Percentiles rank a stretch among this genome's conserved stretches.
Evolutionary conservation across 495 filamentous ascomycete genomes (phyloP).

Genomic region (Diplogelasinospora grovesii): DNA sequence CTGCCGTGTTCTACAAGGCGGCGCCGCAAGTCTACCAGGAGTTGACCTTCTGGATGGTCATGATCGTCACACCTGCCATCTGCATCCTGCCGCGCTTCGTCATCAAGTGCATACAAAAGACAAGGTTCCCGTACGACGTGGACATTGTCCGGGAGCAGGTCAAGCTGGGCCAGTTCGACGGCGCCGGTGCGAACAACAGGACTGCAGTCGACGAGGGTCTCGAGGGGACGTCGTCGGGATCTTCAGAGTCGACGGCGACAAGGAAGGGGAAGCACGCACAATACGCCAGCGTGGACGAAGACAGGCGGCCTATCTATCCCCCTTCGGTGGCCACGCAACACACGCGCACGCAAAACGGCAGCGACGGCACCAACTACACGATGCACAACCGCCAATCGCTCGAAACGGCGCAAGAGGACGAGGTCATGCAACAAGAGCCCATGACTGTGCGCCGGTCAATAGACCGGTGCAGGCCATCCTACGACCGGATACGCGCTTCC

Average conservation of each 20-base stretch:
- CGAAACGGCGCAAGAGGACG: constrained; percentile 27
- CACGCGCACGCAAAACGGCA: constrained; percentile 79
- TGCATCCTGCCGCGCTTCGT: constrained; percentile 81
- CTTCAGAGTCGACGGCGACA: constrained; percentile 42
- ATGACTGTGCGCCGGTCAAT: constrained; percentile 50
- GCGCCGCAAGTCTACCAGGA: constrained; percentile 73
- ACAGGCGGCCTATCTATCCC: constrained; percentile 83
- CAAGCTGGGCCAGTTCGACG: constrained; percentile 62
- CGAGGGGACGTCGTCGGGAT: constrained; percentile 32
- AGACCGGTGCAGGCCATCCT: constrained; percentile 66
- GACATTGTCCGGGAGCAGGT: constrained; percentile 96
- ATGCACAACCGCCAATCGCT: constrained; percentile 51
- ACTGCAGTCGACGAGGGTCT: constrained; percentile 16
- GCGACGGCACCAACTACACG: constrained; percentile 90
- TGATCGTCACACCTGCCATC: constrained; percentile 66
- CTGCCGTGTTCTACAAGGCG: constrained; percentile 67
- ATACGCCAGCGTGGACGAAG: constrained; percentile 64
- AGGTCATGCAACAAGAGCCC: constrained; percentile 14
- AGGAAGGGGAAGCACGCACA: constrained; percentile 46
- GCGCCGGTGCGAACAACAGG: constrained; percentile 22
- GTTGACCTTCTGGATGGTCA: constrained; percentile 77
- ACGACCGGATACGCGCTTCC: constrained; percentile 66
- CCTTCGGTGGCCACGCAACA: constrained; percentile 83
- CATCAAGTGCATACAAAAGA: constrained; percentile 82
- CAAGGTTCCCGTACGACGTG: constrained; percentile 84